A percentile compares a stretch with the other conserved stretches of the same genome.
phyloP scores from a whole-genome alignment of 139 green algal genomes.

The Mychonastes homosphaera region DNA sequence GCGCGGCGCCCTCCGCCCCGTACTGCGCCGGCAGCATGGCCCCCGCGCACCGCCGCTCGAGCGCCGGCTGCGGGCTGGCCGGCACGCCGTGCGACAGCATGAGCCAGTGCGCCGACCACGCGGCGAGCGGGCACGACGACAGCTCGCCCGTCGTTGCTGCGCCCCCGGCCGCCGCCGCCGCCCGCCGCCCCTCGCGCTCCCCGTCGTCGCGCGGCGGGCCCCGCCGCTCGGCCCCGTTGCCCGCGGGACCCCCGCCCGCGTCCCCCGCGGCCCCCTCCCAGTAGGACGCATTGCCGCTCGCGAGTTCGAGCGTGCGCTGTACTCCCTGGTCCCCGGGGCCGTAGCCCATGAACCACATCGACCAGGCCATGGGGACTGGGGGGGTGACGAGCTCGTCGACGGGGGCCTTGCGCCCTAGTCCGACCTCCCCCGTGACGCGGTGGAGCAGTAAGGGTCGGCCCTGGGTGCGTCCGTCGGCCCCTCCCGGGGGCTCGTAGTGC shows the following conservation, averaged over 20 bases:
- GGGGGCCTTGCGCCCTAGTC: neutral
- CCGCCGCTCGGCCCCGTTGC: neutral
- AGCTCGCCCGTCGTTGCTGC: no score
- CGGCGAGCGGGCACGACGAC: slow-evolving; percentile 12
- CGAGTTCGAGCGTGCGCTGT: slow-evolving; percentile 9
- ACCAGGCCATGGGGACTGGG: slow-evolving; percentile 15
- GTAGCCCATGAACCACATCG: slow-evolving; percentile 19
- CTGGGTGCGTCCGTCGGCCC: no score
- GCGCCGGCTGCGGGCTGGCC: neutral
- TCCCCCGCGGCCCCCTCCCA: neutral
- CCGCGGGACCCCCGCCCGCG: no score
- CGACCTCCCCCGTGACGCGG: slow-evolving; percentile 14
- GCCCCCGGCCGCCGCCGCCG: neutral
- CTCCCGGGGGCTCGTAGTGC: slow-evolving; percentile 12
- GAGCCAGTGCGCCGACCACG: slow-evolving; percentile 14
- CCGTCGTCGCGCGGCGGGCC: no score
- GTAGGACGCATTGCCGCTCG: neutral
- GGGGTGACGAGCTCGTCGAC: slow-evolving; percentile 18
- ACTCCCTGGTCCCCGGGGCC: neutral
- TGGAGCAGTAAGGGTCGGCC: no score
- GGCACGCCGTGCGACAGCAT: slow-evolving; percentile 11
- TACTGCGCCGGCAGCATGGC: slow-evolving; percentile 12
- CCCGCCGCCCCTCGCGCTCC: neutral
- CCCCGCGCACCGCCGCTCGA: slow-evolving; percentile 7
- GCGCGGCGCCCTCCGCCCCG: neutral